Evolutionary conservation across 495 filamentous ascomycete species (phyloP).

Genomic region (Lasiosphaeria miniovina): DNA sequence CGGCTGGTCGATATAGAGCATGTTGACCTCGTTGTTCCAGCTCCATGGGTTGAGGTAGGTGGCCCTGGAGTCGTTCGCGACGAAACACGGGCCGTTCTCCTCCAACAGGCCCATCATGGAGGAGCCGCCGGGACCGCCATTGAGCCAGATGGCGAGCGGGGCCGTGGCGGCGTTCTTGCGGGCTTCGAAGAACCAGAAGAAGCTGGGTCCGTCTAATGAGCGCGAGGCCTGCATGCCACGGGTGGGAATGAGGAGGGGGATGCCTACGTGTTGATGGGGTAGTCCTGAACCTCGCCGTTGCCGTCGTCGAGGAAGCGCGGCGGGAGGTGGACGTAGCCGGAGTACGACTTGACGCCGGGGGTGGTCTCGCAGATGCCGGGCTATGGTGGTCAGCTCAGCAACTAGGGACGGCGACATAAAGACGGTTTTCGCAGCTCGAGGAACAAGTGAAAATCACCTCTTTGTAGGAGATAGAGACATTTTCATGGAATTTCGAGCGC

Average conservation of each 20-base stretch:
- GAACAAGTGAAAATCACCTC: no score
- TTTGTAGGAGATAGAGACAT: no score
- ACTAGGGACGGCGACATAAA: no score
- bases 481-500: no score
- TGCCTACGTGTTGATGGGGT: background rate
- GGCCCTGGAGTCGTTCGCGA: slow-evolving; percentile 43
- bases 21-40: slow-evolving; percentile 67
- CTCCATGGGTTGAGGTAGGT: slow-evolving; percentile 46
- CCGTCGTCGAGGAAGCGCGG: slow-evolving; percentile 21
- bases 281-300: slow-evolving; percentile 55
- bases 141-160: slow-evolving; percentile 62
- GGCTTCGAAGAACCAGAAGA: slow-evolving; percentile 74
- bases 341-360: slow-evolving; percentile 39
- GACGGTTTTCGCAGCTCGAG: no score
- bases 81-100: slow-evolving; percentile 49
- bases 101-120: slow-evolving; percentile 60
- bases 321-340: slow-evolving; percentile 44
- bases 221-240: no score
- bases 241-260: no score
- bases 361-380: slow-evolving; percentile 28
- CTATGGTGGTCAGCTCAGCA: slow-evolving; percentile 6
- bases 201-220: slow-evolving; percentile 37
- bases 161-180: slow-evolving; percentile 53
- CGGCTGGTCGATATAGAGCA: slow-evolving; percentile 68
- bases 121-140: slow-evolving; percentile 58